These are phyloP conservation scores for Rhizopogon sp. DNA, from an alignment of 768 basidiomycete species.

Conservation along the genomic window DNA sequence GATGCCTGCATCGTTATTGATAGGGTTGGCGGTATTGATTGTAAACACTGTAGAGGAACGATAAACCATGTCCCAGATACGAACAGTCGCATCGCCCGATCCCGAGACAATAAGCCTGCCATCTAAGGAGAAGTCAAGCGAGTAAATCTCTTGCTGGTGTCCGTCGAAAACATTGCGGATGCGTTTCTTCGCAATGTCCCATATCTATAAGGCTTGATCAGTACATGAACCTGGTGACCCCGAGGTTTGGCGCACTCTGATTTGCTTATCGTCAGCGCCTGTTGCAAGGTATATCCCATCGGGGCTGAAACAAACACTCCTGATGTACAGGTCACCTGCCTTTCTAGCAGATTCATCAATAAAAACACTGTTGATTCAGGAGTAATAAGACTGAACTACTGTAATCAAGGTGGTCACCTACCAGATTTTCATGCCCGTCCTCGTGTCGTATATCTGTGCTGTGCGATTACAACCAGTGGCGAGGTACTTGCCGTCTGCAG, in stretches of 20 bases:
- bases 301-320: conserved; percentile 27
- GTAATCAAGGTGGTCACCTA: conserved; percentile 31
- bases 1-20: too few relatives aligned
- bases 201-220: conserved; percentile 17
- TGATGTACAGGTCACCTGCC: conserved; percentile 80
- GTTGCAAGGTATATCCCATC: conserved; percentile 25
- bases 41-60: conserved; percentile 27
- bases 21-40: conserved; percentile 10
- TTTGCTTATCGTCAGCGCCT: conserved; percentile 28
- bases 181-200: conserved; percentile 18
- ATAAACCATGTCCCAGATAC: conserved; percentile 29
- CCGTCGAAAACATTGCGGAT: conserved; percentile 25
- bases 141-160: conserved; percentile 32
- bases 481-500: conserved; percentile 25
- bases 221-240: background rate
- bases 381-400: conserved; percentile 4
- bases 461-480: conserved; percentile 74
- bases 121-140: conserved; percentile 29
- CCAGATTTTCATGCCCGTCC: conserved; percentile 82
- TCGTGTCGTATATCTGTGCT: conserved; percentile 92
- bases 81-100: conserved; percentile 31
- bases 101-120: conserved; percentile 29
- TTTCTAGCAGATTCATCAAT: conserved; percentile 68
- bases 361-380: conserved; percentile 49
- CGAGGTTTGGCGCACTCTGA: conserved; percentile 20